Evolutionary conservation across 164 flowering plant species (phyloP), one percentile per base, ranked within the genome.

Genomic region (Platanus orientalis): DNA sequence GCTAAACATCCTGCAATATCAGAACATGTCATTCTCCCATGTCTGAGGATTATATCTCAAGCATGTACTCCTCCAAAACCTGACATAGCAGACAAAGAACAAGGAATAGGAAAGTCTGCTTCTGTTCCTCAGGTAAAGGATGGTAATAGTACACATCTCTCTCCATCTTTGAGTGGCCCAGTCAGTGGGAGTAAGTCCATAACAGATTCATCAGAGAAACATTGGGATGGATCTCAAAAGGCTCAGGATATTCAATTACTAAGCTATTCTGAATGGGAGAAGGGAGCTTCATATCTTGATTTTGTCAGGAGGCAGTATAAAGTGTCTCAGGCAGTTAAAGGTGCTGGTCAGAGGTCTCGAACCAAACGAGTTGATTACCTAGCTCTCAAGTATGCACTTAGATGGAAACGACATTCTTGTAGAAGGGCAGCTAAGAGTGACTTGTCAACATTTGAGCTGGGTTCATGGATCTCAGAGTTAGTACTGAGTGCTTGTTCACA

Each of bases 41-140:
- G 99, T 68, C 75, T 95, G 65, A 85, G 91, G 77, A 88, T 95
- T 61, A 74, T 89, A 68, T 87, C 92, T 68, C 94, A 83, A 72
- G 96, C 99, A 45, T 92, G 98, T 70, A 95, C 97, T 58, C 99
- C 97, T 56, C 99, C 99, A 72, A 95, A 89, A 73, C 83, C 97
- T 77, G 96, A 95, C 53, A 51, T 81, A 7, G 51, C 64, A 32
- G 94, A 90, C 56, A 90, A 85, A 73, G 97, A 92, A 40, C 87
- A 75, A 45, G 76, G 70, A 20, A 23, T 53, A 2, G 89, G 81
- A 54, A 87, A 84, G 68, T 59, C 87, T 52, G 44, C 82, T 57
- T 39, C 78, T 48, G 64, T 28, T 57, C 53, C 76, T 40, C 76
- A 68, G 63, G n/a, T 29, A 6, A 87, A 82, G 79, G 88, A 86